Conservation (phyloP, 2,329 filamentous ascomycete species). For the Ophiocordyceps robertsii region DNA sequence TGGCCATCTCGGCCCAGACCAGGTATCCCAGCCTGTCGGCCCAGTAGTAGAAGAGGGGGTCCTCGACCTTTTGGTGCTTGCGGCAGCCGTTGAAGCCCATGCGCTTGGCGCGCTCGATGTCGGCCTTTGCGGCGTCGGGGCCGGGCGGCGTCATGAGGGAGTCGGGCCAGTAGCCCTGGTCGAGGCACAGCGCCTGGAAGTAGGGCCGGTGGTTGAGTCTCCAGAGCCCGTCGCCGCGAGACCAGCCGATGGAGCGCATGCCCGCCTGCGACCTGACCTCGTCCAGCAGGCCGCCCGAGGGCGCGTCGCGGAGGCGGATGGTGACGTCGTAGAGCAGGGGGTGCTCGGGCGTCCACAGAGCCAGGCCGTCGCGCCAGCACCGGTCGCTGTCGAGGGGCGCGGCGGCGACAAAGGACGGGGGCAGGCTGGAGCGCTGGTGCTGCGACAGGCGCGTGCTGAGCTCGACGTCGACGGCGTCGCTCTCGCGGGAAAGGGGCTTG, state of each 20-base stretch:
- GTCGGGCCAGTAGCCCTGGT: constrained; percentile 51
- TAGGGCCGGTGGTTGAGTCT: constrained; percentile 43
- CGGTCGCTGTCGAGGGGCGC: constrained; percentile 22
- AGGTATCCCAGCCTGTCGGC: constrained; percentile 47
- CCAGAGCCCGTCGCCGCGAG: constrained; percentile 41
- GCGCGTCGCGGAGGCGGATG: constrained; percentile 34
- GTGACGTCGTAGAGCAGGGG: constrained; percentile 42
- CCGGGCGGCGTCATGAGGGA: constrained; percentile 46
- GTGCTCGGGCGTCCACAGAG: constrained; percentile 47
- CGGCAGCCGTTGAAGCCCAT: constrained; percentile 54
- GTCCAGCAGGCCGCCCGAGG: constrained; percentile 31
- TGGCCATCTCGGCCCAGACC: constrained; percentile 53
- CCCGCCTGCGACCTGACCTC: constrained; percentile 46
- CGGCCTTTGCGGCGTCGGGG: constrained; percentile 24
- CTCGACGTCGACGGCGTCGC: constrained; percentile 31
- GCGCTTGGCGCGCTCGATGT: constrained; percentile 29
- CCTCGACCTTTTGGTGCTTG: constrained; percentile 53
- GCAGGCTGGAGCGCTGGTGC: constrained; percentile 24
- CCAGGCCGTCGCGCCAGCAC: constrained; percentile 40
- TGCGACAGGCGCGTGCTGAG: constrained; percentile 33
- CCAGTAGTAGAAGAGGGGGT: constrained; percentile 47
- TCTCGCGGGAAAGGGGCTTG: constrained; percentile 32
- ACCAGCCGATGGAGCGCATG: constrained; percentile 48
- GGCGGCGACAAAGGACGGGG: constrained; percentile 16
- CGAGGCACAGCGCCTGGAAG: constrained; percentile 46